Conservation (phyloP, 106 monocot genomes). For the Phalaenopsis equestris region DNA sequence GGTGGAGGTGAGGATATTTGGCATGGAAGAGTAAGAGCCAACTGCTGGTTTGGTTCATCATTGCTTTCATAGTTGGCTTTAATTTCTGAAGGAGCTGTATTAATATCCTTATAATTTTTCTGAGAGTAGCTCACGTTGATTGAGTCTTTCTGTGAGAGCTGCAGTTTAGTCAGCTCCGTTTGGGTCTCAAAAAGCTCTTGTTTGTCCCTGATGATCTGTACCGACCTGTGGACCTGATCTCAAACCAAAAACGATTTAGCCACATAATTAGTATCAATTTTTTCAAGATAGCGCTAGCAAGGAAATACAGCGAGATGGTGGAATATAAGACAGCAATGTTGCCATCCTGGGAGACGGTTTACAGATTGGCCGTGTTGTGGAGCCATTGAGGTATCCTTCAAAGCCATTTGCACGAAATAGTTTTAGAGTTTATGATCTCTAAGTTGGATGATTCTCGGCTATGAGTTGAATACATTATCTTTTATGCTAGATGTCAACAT, state of each 20-base stretch:
- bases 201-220: conserved; percentile 85
- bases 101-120: conserved; percentile 20
- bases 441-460: no score
- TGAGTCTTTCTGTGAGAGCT: conserved; percentile 48
- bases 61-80: conserved; percentile 27
- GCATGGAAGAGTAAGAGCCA: conserved; percentile 51
- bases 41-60: conserved; percentile 46
- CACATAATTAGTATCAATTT: background rate
- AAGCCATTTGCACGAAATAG: no score
- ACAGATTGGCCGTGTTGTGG: no score
- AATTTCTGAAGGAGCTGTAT: conserved; percentile 36
- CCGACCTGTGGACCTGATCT: conserved; percentile 72
- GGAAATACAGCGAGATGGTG: no score
- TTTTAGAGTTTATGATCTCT: no score
- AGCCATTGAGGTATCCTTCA: no score
- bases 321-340: no score
- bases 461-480: no score
- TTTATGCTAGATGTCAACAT: no score
- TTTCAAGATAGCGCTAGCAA: background rate
- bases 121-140: conserved; percentile 2
- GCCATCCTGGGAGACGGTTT: no score
- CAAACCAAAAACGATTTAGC: background rate
- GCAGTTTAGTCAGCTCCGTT: conserved; percentile 77
- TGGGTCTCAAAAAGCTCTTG: conserved; percentile 90
- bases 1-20: conserved; percentile 14